Evolutionary conservation across 371 early-diverging fungal species (phyloP), one percentile per base, ranked within the genome.

Genomic region (Mortierella sp.): DNA sequence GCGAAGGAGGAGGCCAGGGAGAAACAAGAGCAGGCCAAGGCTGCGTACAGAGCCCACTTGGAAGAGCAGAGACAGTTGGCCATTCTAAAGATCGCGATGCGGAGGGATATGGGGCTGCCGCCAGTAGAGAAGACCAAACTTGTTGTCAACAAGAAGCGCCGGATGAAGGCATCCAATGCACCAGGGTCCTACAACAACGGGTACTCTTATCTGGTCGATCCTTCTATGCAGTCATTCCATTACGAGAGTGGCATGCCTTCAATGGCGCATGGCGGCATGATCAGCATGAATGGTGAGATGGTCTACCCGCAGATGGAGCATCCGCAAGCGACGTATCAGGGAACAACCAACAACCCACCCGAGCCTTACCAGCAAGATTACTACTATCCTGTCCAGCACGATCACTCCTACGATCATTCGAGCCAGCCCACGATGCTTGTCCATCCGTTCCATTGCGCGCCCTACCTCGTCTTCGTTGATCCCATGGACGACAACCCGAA

Each of bases 391-490:
- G 35, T 11, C 38, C 65, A 65, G 24, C 65, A 65, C 2, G 65
- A 14, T 3, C 38, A 65, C 21, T 18, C 38, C 2, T 38, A 21
- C 65, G 65, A 21, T 6, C 21, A 35, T 7, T 18, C 24, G 65
- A 41, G 18, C 24, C 41, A 6, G 21, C 49, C 54, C 21, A 70
- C 18, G 55, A 11, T 38, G 38, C 68, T 41, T 43, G n/a, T 54
- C 32, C 49, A 83, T 43, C 83, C 83, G 0, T 83, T 74, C 56
- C 80, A 83, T 8, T 48, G 74, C 3, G 55, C 77, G 8, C 83
- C 83, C 12, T 83, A 79, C 38, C 44, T 75, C 32, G 83, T 83
- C 35, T 83, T 83, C 54, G 80, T 83, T 1, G 83, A 83, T 29
- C 83, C 83, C 3, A 80, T 79, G 60, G 83, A 79, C 24, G 56